Conservation (phyloP, 1,284 basidiomycete species). For the Leccinum pachyderme region DNA sequence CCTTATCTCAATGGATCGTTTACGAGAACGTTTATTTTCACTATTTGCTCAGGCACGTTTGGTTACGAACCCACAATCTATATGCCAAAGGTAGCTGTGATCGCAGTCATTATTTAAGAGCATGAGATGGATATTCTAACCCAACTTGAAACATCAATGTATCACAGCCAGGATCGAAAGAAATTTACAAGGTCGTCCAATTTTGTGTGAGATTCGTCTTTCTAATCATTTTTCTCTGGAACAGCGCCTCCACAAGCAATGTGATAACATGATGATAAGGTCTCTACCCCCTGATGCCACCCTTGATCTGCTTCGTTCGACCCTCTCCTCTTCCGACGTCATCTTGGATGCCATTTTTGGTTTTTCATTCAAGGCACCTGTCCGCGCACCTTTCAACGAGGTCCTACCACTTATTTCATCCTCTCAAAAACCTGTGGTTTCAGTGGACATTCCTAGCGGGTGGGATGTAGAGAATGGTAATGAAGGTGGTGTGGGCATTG, state of each 20-base stretch:
- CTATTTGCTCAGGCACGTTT: conserved; percentile 67
- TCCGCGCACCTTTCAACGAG: conserved; percentile 83
- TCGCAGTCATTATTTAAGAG: background rate
- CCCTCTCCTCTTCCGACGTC: conserved; percentile 71
- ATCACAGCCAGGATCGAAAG: conserved; percentile 77
- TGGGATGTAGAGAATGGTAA: conserved; percentile 90
- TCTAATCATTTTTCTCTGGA: background rate
- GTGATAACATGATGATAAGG: conserved; percentile 81
- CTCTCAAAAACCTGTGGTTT: conserved; percentile 76
- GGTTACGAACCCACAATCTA: conserved; percentile 84
- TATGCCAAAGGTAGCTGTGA: conserved; percentile 77
- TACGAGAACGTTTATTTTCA: background rate
- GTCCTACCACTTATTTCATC: conserved; percentile 68
- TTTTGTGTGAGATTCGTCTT: background rate
- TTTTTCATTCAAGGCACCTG: conserved; percentile 91
- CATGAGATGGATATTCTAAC: conserved; percentile 1
- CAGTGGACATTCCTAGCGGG: conserved; percentile 94
- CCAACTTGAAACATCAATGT: background rate
- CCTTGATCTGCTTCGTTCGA: conserved; percentile 46
- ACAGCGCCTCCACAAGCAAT: conserved; percentile 82
- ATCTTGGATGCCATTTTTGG: conserved; percentile 96
- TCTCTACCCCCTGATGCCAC: conserved; percentile 57
- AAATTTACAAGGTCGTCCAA: conserved; percentile 71
- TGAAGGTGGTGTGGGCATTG: conserved; percentile 50
- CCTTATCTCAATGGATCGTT: background rate